phyloP scores from a whole-genome alignment of 208 protist species.

The Porcisia hertigi region DNA sequence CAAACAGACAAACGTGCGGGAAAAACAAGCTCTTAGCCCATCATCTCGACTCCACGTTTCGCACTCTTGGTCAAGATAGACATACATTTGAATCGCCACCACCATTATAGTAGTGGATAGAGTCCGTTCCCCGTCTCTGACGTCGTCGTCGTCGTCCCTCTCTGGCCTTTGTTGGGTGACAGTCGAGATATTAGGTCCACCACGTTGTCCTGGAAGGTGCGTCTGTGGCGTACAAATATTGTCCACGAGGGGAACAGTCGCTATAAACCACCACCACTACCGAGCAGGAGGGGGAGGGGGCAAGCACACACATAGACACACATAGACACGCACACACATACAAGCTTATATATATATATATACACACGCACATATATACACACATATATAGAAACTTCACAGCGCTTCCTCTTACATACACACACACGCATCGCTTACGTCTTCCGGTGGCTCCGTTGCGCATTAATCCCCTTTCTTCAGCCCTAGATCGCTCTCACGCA shows the following conservation, averaged over 20 bases:
- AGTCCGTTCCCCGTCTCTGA: not conserved
- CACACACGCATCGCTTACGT: not conserved
- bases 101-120: not conserved
- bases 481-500: not conserved
- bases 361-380: not conserved
- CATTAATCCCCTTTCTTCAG: not conserved
- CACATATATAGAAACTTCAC: not conserved
- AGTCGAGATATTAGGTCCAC: not conserved
- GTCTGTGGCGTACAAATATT: not conserved
- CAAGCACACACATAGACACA: not conserved
- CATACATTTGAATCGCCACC: not conserved
- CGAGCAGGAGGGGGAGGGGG: not conserved
- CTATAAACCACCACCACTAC: not conserved
- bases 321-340: conserved; percentile 1
- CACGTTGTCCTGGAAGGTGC: not conserved
- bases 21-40: not conserved
- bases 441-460: not conserved
- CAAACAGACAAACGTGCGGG: not conserved
- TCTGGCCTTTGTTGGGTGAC: not conserved
- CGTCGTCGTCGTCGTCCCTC: not conserved
- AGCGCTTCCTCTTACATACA: not conserved
- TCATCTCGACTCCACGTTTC: not conserved
- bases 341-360: not conserved
- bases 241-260: not conserved
- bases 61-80: not conserved